These are phyloP conservation scores for Pterula multifida DNA, from an alignment of 1,284 basidiomycete genomes.

Conservation along the genomic window DNA sequence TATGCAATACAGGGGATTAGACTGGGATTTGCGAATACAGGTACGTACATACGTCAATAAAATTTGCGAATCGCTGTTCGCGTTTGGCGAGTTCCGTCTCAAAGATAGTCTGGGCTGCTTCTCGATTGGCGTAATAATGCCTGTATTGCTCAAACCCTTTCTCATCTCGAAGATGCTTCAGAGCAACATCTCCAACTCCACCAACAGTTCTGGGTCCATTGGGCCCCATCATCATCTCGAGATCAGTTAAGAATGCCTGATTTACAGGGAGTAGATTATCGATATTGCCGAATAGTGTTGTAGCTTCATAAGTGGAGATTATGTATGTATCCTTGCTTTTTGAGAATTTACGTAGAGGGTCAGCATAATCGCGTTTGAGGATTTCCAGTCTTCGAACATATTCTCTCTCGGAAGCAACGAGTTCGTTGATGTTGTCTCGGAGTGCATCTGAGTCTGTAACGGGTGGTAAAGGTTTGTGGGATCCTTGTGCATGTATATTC, in stretches of 20 bases:
- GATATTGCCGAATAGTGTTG: conserved; percentile 87
- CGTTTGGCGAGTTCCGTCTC: conserved; percentile 73
- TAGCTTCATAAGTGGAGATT: conserved; percentile 83
- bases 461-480: conserved; percentile 37
- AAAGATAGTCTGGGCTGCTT: conserved; percentile 87
- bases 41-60: conserved; percentile 63
- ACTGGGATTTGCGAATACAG: conserved; percentile 6
- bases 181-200: conserved; percentile 74
- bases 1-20: conserved; percentile 18
- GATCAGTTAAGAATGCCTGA: conserved; percentile 73
- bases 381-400: conserved; percentile 66
- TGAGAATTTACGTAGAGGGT: conserved; percentile 81
- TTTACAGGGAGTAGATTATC: conserved; percentile 84
- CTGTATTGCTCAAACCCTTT: conserved; percentile 85
- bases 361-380: conserved; percentile 77
- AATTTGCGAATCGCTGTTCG: conserved; percentile 66
- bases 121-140: conserved; percentile 85
- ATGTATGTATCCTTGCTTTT: conserved; percentile 77
- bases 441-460: conserved; percentile 53
- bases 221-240: conserved; percentile 64
- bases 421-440: conserved; percentile 60
- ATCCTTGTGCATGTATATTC: conserved; percentile 24
- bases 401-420: conserved; percentile 66
- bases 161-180: conserved; percentile 75
- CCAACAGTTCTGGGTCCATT: conserved; percentile 46